These are phyloP conservation scores for Luzula sylvatica DNA, from an alignment of 176 grass and related monocot genomes.

Conservation along the genomic window DNA sequence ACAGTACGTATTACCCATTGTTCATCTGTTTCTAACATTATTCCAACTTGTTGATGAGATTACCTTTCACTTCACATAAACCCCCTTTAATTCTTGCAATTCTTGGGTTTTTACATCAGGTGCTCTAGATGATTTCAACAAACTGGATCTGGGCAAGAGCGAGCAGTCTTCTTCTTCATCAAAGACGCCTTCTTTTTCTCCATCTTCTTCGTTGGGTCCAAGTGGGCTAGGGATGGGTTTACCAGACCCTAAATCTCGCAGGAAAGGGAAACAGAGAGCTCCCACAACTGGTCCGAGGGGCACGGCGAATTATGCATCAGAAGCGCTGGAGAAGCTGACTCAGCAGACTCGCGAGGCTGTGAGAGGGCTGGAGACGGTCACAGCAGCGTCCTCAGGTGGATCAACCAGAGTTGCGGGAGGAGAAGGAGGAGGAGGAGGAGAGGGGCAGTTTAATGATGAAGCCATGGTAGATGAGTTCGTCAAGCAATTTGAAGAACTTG, in stretches of 20 bases:
- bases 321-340: constrained; percentile 89
- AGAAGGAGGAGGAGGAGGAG: neutral
- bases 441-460: constrained; percentile 42
- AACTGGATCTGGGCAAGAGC: constrained; percentile 16
- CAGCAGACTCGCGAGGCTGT: constrained; percentile 80
- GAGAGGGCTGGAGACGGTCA: constrained; percentile 73
- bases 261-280: constrained; percentile 43
- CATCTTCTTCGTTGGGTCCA: neutral
- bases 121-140: constrained; percentile 30
- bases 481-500: constrained; percentile 98
- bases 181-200: neutral
- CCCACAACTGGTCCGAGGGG: neutral
- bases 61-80: neutral
- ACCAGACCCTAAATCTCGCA: constrained; percentile 49
- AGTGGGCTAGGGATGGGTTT: constrained; percentile 56
- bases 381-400: constrained; percentile 10
- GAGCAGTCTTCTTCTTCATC: neutral
- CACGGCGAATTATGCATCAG: constrained; percentile 45
- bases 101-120: constrained; percentile 12
- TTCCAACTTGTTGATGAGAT: too few species aligned
- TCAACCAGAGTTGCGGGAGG: neutral
- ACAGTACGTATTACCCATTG: constrained; percentile 12
- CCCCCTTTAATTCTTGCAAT: constrained; percentile 7
- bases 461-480: constrained; percentile 96
- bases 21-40: neutral